Base-by-base conservation (phyloP, 495 filamentous ascomycete genomes). In the Letharia lupina region DNA sequence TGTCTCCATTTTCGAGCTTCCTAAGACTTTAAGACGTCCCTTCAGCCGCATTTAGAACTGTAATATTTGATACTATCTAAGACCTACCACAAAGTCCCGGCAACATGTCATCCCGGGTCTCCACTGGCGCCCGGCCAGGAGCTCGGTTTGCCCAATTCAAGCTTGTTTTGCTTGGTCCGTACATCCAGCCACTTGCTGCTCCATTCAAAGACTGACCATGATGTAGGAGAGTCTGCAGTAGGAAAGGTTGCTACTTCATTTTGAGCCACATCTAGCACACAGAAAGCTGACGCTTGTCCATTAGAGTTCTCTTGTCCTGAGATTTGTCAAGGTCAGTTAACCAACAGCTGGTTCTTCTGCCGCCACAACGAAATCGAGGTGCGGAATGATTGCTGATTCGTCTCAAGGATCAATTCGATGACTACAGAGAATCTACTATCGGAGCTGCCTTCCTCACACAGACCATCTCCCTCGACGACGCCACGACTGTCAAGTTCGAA, bases 381-480 rank as follows among this genome's bases (percentile, higher is more conserved):
- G 13, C 40, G 31, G 15, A 0, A 45, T 13, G 47, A 16, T 42
- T 58, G 15, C 57, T 58, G 6, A 42, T 39, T 59, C 73, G 6
- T 50, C 20, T 62, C 67, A 69, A 96, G 93, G 94, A 98, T 76
- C 94, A 98, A 94, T 98, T 98, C 78, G 94, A 98, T 81, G 94
- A 96, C 75, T 98, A 97, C 81, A 86, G 94, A 77, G 94, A 98
- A 84, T 96, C 92, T 50, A 98, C 94, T 56, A 98, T 98, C 81
- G 94, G 94, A 78, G 94, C 94, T 67, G 94, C 94, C 69, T 98
- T 98, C 86, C 83, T 98, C 69, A 98, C 94, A 73, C 94, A 98
- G 78, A 98, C 94, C 61, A 98, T 98, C 74, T 90, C 93, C 66
- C 86, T 98, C 74, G 94, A 97, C 78, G 94, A 98, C 74, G 91